Evolutionary conservation across 1,139 yeast species (phyloP), one percentile per base, ranked within the genome.

Genomic region (Nakaseomyces glabratus): DNA sequence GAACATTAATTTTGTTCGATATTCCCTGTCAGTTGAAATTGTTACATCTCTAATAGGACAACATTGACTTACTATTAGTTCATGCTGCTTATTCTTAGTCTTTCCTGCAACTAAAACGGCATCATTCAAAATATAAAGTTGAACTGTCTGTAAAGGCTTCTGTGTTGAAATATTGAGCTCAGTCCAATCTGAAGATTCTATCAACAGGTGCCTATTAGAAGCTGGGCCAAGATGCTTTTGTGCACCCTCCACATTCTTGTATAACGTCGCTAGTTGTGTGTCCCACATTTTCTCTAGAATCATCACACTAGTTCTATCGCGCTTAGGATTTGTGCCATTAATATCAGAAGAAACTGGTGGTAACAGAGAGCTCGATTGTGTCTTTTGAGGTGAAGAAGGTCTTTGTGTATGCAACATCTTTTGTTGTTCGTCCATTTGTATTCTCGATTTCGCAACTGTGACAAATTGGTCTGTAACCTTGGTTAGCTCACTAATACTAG

Each of bases 171-270:
- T 75, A 51, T 86, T 86, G 39, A 88, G 65, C 57, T 88, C 95
- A 42, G 71, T 73, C 96, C 96, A 88, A 35, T 90, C 71, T 1
- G 81, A 79, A 57, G 86, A 77, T 49, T 85, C 93, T 7, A 78
- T 72, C 19, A 85, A 63, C 2, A 88, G 73, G 54, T 86, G 95
- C 36, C 96, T 69, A 2, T 93, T 93, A 0, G 93, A 84, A 5
- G 72, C 60, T 1, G 85, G 74, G 17, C 86, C 82, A 33, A 88
- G 65, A 45, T 71, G 75, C 52, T 82, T 84, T 44, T 85, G 88
- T 1, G 95, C 88, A 5, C 95, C 94, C 45, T 88, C 96, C 8
- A 88, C 94, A 43, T 81, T 84, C 47, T 77, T 76, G 58, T 80
- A 86, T 31, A 88, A 61, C 6, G 76, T 71, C 37, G 71, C 74